Evolutionary conservation across 1,139 yeast species (phyloP), one percentile per base, ranked within the genome.

Genomic region (Candida buenavistaensis): DNA sequence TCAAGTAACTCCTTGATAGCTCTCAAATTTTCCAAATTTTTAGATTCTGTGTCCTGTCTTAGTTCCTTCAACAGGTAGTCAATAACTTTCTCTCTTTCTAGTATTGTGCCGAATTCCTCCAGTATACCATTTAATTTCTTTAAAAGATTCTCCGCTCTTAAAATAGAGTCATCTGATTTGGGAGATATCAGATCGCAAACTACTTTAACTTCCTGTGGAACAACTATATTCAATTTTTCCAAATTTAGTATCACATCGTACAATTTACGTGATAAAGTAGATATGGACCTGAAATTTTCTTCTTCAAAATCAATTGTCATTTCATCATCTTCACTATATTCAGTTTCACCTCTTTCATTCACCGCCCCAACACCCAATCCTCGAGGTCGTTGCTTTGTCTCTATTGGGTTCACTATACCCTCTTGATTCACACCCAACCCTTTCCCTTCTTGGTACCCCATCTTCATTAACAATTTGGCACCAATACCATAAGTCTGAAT

Each of bases 361-460:
- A 71, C 58, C 2, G 77, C 81, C 21, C 96, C 96, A 10, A 89
- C 70, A 2, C 97, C 97, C 21, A 75, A 60, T 1, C 87, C 85
- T 36, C 68, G 68, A 0, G 88, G 87, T 27, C 94, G 62, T 27
- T 76, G 54, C 41, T 74, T 71, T 7, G 88, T 83, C 42, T 83
- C 82, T 8, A 92, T 80, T 0, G 97, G 97, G 13, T 74, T 75
- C 0, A 75, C 72, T 2, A 88, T 87, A 26, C 98, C 98, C 34
- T 72, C 71, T 1, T 81, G 79, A 14, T 69, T 60, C 4, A 64
- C 60, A 0, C 98, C 98, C 14, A 92, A 70, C 0, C 97, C 97
- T 44, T 75, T 68, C 0, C 98, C 98, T 28, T 75, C 75, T 11
- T 72, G 70, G 55, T 88, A 90, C 0, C 98, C 98, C 97, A 92